phyloP scores from a whole-genome alignment of 2,329 filamentous ascomycete species.

The Delphinella strobiligena region DNA sequence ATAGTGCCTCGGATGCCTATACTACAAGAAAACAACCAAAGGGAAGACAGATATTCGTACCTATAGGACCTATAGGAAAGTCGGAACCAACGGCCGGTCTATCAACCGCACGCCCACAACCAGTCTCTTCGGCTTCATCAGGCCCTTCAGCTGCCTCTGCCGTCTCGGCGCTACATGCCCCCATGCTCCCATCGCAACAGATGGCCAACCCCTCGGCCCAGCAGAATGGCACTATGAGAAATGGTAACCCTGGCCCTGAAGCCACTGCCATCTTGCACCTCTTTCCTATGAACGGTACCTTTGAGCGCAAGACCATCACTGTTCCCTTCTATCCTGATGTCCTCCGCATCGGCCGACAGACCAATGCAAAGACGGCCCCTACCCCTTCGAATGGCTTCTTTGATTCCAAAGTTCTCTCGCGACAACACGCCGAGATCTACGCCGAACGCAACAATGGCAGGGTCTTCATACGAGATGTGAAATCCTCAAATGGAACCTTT shows the following conservation, averaged over 20 bases:
- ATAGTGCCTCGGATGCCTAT: too few species aligned
- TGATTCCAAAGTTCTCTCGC: slow-evolving; percentile 92
- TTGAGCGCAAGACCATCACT: slow-evolving; percentile 91
- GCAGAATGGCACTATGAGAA: slow-evolving; percentile 38
- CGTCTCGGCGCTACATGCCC: slow-evolving; percentile 52
- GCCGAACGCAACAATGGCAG: slow-evolving; percentile 60
- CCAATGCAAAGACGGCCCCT: slow-evolving; percentile 89
- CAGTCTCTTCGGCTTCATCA: slow-evolving; percentile 45
- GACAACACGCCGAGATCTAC: slow-evolving; percentile 94
- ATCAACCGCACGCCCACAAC: slow-evolving; percentile 49
- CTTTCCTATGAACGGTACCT: slow-evolving; percentile 85
- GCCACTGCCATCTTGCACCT: slow-evolving; percentile 72
- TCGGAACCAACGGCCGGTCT: slow-evolving; percentile 53
- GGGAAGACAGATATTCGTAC: slow-evolving; percentile 26
- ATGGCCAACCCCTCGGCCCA: slow-evolving; percentile 47
- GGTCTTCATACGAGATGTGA: slow-evolving; percentile 92
- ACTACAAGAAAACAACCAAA: too few species aligned
- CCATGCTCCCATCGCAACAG: slow-evolving; percentile 57
- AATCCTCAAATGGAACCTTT: slow-evolving; percentile 97
- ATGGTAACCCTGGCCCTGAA: slow-evolving; percentile 29
- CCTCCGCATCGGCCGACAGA: slow-evolving; percentile 86
- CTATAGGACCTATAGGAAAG: slow-evolving; percentile 55
- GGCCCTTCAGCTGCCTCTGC: slow-evolving; percentile 48
- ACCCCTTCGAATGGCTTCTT: slow-evolving; percentile 90
- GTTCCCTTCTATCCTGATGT: slow-evolving; percentile 93